These are phyloP conservation scores for Epichloe aotearoae DNA, from an alignment of 2,329 filamentous ascomycete species.

Conservation along the genomic window DNA sequence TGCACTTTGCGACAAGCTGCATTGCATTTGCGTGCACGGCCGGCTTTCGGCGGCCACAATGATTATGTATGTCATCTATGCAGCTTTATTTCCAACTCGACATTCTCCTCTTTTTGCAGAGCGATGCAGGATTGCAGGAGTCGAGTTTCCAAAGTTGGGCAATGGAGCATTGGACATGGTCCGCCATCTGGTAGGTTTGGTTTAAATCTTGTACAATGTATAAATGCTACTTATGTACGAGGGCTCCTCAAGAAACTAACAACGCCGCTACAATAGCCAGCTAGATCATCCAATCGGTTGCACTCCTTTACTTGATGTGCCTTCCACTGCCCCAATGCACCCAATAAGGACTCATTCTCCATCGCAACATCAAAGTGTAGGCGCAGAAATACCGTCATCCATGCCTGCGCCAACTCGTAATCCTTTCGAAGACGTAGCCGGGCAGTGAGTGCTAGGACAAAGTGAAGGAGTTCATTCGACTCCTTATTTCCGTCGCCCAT, in stretches of 20 bases:
- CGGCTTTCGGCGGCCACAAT: too few relatives aligned
- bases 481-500: conserved; percentile 30
- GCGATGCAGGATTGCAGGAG: too few relatives aligned
- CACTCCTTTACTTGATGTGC: conserved; percentile 58
- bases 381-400: conserved; percentile 90
- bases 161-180: too few relatives aligned
- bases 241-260: conserved; percentile 64
- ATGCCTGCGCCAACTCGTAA: conserved; percentile 89
- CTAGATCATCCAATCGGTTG: conserved; percentile 56
- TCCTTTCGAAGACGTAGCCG: conserved; percentile 58
- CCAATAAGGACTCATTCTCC: conserved; percentile 39
- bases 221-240: conserved; percentile 12
- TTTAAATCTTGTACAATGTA: background rate
- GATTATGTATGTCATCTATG: too few relatives aligned
- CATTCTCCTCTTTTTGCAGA: too few relatives aligned
- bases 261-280: conserved; percentile 80
- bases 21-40: background rate
- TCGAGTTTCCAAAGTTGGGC: too few relatives aligned
- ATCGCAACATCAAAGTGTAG: conserved; percentile 53
- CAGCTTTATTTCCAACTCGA: too few relatives aligned
- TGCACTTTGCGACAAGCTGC: background rate
- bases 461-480: conserved; percentile 61
- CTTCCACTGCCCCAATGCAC: conserved; percentile 56
- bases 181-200: background rate
- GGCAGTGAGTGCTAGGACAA: conserved; percentile 67